Conservation (phyloP, 305 asterid species). For the Fraxinus sp. region DNA sequence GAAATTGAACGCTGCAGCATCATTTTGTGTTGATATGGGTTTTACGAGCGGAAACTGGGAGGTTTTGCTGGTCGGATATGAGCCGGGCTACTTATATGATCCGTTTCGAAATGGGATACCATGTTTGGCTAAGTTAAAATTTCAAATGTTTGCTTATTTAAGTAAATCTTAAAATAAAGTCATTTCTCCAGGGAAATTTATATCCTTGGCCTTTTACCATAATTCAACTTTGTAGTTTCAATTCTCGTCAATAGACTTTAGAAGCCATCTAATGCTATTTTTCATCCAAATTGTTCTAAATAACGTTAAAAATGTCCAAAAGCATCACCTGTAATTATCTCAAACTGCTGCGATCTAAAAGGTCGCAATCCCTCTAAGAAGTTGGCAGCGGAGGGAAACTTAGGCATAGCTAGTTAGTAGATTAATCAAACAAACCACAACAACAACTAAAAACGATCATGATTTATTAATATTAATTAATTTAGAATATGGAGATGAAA, state of each 20-base stretch:
- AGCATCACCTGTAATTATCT: neutral
- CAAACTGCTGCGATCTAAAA: neutral
- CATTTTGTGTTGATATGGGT: constrained; percentile 29
- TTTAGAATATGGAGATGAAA: neutral
- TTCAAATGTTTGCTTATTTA: neutral
- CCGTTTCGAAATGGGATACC: neutral
- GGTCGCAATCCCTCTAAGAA: neutral
- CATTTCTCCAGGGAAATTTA: neutral
- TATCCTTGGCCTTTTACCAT: neutral
- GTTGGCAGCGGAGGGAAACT: neutral
- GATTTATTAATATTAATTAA: neutral
- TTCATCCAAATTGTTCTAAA: neutral
- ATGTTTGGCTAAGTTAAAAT: neutral
- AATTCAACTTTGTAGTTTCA: neutral
- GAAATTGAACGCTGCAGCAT: constrained; percentile 47
- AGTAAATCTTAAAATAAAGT: neutral
- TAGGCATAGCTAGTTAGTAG: neutral
- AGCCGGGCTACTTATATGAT: neutral
- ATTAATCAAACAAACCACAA: neutral
- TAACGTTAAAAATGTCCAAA: neutral
- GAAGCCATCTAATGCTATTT: neutral
- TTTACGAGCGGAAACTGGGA: neutral
- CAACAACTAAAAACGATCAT: neutral
- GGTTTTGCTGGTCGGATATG: neutral
- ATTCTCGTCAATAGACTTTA: neutral